Evolutionary conservation across 2,329 filamentous ascomycete genomes (phyloP).

Genomic region (Fusarium humuli): DNA sequence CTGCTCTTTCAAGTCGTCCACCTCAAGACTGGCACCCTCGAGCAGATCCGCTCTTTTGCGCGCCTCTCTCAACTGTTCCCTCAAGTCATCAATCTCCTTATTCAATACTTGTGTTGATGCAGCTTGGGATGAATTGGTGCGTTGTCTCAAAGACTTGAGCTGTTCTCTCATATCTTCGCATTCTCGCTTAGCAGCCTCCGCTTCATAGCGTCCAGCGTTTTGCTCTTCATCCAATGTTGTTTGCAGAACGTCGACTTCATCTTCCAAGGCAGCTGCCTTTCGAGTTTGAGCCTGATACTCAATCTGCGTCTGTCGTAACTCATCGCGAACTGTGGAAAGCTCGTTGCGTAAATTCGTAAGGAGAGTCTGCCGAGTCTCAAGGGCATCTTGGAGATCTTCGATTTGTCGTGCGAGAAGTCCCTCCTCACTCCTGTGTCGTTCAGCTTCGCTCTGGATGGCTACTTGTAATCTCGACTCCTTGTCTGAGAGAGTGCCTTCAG

Average conservation of each 20-base stretch:
- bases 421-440: slow-evolving; percentile 79
- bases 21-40: slow-evolving; percentile 46
- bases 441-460: slow-evolving; percentile 75
- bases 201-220: slow-evolving; percentile 54
- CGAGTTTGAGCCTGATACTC: slow-evolving; percentile 72
- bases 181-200: slow-evolving; percentile 56
- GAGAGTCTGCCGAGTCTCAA: slow-evolving; percentile 73
- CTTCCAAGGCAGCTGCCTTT: slow-evolving; percentile 75
- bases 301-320: slow-evolving; percentile 75
- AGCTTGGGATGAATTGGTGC: slow-evolving; percentile 30
- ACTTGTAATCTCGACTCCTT: slow-evolving; percentile 76
- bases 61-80: slow-evolving; percentile 44
- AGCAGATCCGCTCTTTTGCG: slow-evolving; percentile 35
- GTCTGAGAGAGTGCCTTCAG: slow-evolving; percentile 73
- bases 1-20: slow-evolving; percentile 41
- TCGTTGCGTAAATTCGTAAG: slow-evolving; percentile 75
- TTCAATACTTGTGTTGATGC: slow-evolving; percentile 43
- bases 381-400: slow-evolving; percentile 76
- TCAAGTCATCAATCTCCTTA: slow-evolving; percentile 46
- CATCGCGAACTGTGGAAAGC: slow-evolving; percentile 73
- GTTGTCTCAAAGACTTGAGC: slow-evolving; percentile 46
- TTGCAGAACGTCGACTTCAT: slow-evolving; percentile 81
- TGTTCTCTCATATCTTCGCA: slow-evolving; percentile 47
- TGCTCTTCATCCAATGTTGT: slow-evolving; percentile 45
- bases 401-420: slow-evolving; percentile 78